Conservation (phyloP, 768 basidiomycete species). For the Xerocomus potaroensis region DNA sequence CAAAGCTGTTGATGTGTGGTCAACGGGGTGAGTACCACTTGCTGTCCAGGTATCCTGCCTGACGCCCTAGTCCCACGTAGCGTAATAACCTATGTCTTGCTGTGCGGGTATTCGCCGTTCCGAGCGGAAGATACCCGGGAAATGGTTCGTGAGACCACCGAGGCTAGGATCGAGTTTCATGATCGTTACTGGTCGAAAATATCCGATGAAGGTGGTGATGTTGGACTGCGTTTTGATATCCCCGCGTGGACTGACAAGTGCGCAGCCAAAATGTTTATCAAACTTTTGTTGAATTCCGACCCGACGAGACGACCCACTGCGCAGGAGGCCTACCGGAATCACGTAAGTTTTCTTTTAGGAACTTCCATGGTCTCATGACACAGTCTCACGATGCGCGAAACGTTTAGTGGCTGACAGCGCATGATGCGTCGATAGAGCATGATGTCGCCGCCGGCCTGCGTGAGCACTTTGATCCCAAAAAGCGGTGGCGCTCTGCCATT, state of each 20-base stretch:
- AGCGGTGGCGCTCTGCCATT: constrained; percentile 73
- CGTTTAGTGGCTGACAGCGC: constrained; percentile 67
- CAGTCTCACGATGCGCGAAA: too few relatives aligned
- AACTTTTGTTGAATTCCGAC: constrained; percentile 63
- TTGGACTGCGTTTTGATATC: background rate
- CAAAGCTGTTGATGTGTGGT: constrained; percentile 93
- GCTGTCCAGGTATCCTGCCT: background rate
- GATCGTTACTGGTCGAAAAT: constrained; percentile 94
- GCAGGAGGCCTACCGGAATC: constrained; percentile 59
- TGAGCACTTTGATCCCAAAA: constrained; percentile 76
- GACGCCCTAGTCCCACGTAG: constrained; percentile 35
- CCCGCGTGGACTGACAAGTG: background rate
- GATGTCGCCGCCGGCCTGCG: constrained; percentile 72
- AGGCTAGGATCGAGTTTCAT: constrained; percentile 85
- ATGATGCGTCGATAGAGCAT: constrained; percentile 61
- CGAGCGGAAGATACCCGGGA: constrained; percentile 73
- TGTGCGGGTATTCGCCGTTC: constrained; percentile 96
- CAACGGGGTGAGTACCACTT: constrained; percentile 63
- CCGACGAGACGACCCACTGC: constrained; percentile 71
- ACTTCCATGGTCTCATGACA: background rate
- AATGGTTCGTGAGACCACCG: constrained; percentile 79
- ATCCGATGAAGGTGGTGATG: constrained; percentile 60
- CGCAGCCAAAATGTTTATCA: constrained; percentile 83
- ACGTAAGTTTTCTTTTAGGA: constrained; percentile 39
- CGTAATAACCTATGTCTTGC: constrained; percentile 90